Evolutionary conservation across 2,329 filamentous ascomycete species (phyloP).

Genomic region (Chalara sp.): DNA sequence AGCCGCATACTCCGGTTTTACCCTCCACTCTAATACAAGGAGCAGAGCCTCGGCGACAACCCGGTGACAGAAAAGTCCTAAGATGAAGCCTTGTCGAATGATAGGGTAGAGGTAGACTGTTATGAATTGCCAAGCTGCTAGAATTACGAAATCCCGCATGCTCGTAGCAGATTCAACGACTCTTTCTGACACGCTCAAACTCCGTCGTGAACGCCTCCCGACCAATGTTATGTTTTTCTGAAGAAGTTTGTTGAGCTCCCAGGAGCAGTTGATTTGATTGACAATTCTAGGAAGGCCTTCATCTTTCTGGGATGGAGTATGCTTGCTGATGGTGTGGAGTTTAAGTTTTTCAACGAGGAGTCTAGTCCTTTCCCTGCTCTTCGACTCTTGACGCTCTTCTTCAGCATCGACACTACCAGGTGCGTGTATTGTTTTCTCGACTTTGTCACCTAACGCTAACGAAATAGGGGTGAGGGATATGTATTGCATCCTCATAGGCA

Average conservation of each 20-base stretch:
- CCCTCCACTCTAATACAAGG: slow-evolving; percentile 75
- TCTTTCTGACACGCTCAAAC: slow-evolving; percentile 86
- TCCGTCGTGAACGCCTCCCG: slow-evolving; percentile 72
- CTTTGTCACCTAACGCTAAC: slow-evolving; percentile 73
- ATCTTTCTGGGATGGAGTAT: slow-evolving; percentile 74
- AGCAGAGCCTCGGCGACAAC: slow-evolving; percentile 75
- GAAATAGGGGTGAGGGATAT: slow-evolving; percentile 87
- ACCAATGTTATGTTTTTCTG: slow-evolving; percentile 87
- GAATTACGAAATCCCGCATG: slow-evolving; percentile 67
- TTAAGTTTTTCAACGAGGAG: slow-evolving; percentile 79
- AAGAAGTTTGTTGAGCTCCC: slow-evolving; percentile 77
- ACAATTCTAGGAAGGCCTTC: slow-evolving; percentile 73
- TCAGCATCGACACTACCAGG: slow-evolving; percentile 60
- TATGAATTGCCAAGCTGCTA: slow-evolving; percentile 64
- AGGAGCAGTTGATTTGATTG: slow-evolving; percentile 93
- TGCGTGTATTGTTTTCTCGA: slow-evolving; percentile 30
- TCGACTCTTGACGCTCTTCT: slow-evolving; percentile 58
- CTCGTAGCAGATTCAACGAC: slow-evolving; percentile 91
- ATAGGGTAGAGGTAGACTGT: slow-evolving; percentile 73
- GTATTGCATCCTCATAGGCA: slow-evolving; percentile 89
- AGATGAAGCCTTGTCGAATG: slow-evolving; percentile 65
- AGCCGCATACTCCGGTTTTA: slow-evolving; percentile 70
- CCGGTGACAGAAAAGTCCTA: slow-evolving; percentile 72
- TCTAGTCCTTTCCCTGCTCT: slow-evolving; percentile 51
- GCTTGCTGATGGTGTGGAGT: slow-evolving; percentile 76